Evolutionary conservation across 352 stramenopile species (phyloP), one percentile per base, ranked within the genome.

Genomic region (Salisapilia sapeloensis): DNA sequence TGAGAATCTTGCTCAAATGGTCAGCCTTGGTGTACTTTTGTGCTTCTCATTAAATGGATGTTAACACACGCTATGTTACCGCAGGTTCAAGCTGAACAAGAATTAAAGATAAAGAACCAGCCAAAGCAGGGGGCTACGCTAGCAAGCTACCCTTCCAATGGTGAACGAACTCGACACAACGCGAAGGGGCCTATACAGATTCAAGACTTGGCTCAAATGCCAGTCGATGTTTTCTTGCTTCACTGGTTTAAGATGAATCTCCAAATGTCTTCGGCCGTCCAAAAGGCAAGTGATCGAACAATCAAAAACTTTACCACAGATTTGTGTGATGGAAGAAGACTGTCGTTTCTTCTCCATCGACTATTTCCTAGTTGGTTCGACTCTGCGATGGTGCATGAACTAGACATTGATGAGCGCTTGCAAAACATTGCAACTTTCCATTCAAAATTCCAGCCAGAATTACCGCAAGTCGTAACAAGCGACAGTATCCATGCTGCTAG

Each of bases 231-330:
- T 19, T 50, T 87, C 20, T 35, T 87, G 38, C 49, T 87, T 15
- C 51, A 72, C 34, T 87, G 71, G 71, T 74, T 81, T 32, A 64
- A 62, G 10, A 69, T 84, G 56, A 55, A 87, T 34, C 52, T 87
- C 24, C 57, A 79, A 28, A 38, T 63, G 24, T 77, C 60, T 24
- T 67, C 63, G 5, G 50, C 54, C 5, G 61, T 58, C 17, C 60
- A 79, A 38, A 79, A 75, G 40, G 51, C 62, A 12, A 52, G 46
- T n/a, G 67, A 87, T 31, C 64, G 65, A 20, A 60, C 54, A 9
- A 53, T 87, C 40, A 79, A 78, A 38, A 87, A 84, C 35, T 87
- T 87, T 35, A 75, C 65, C 12, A 63, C 54, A 4, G 72, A 87
- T 24, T 50, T 87, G 14, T 38, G 41, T 1, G 72, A 87, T 13